Evolutionary conservation across 257 asterid species (phyloP).

Genomic region (Solanum sitiens): DNA sequence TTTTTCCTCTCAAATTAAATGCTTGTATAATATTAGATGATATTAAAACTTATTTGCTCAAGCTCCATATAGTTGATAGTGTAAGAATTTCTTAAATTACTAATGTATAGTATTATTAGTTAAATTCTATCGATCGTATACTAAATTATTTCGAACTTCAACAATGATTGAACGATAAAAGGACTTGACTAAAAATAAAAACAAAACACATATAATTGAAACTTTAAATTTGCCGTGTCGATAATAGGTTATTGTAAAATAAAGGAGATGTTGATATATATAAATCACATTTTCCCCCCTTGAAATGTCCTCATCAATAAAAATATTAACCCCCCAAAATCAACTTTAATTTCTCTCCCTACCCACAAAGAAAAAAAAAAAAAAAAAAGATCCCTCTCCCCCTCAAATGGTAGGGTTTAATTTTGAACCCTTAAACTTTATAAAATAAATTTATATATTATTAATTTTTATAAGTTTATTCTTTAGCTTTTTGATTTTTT

Average conservation of each 20-base stretch:
- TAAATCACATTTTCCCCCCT: not conserved
- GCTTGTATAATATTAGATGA: not conserved
- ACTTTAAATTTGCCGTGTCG: not conserved
- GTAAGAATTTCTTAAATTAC: not conserved
- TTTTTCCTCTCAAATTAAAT: not conserved
- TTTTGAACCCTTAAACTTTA: not conserved
- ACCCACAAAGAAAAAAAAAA: not conserved
- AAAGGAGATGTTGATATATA: not conserved
- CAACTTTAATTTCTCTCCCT: not conserved
- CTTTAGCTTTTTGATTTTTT: too few species aligned
- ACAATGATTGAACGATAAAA: not conserved
- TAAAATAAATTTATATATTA: too few species aligned
- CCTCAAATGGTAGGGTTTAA: not conserved
- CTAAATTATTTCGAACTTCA: not conserved
- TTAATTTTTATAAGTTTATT: too few species aligned
- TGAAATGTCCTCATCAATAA: not conserved
- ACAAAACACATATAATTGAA: not conserved
- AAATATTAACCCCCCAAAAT: not conserved
- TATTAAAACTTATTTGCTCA: not conserved
- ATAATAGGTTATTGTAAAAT: not conserved
- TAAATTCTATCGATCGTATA: not conserved
- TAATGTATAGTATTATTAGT: not conserved
- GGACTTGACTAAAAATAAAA: not conserved
- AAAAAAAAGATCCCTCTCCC: not conserved
- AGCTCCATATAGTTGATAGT: not conserved